Base-by-base conservation (phyloP, 768 basidiomycete genomes). In the Pleurotus salmoneostramineus region DNA sequence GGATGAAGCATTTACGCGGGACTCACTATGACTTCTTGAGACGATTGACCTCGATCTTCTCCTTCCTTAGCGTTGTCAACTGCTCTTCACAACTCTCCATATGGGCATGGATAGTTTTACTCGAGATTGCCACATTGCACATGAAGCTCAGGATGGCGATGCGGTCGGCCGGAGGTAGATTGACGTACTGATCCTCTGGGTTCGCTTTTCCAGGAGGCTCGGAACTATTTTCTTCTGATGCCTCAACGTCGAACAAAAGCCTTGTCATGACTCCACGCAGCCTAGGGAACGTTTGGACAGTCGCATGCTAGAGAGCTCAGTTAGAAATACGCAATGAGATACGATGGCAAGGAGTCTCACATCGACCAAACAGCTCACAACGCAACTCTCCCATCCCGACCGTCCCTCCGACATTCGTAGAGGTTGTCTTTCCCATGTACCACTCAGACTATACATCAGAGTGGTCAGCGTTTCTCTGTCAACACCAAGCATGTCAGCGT, bases 41-140 rank as follows among this genome's bases (percentile, higher is more conserved):
- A 59, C 95, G 82, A 73, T 97, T 97, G 60, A 95, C 85, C 61
- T 98, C 97, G 34, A 95, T 94, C 71, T 95, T 91, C 71, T 96
- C 93, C 72, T 98, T 99, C 61, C 97, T 76, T 35, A 97, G 77
- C 31, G 95, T 92, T 6, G 97, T 98, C 61, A 99, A 71, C 62
- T 90, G 87, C 64, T 90, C 83, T 66, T 95, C 94, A 65, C 91
- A 93, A 46, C 84, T 82, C 65, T 99, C 97, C 84, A 98, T 90
- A 65, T 93, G 91, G 4, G 81, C 72, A 66, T 95, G 91, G 17
- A 98, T 86, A 7, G 85, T 81, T 72, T 94, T 96, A 71, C 92
- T 94, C 21, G 95, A 93, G 27, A 95, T 84, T 0, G 89, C 94
- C 51, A 95, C 72, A 66, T 95, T 93, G 72, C 88, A 89, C 75